These are phyloP conservation scores for Sphagnurus paluster DNA, from an alignment of 1,284 basidiomycete species.

Conservation along the genomic window DNA sequence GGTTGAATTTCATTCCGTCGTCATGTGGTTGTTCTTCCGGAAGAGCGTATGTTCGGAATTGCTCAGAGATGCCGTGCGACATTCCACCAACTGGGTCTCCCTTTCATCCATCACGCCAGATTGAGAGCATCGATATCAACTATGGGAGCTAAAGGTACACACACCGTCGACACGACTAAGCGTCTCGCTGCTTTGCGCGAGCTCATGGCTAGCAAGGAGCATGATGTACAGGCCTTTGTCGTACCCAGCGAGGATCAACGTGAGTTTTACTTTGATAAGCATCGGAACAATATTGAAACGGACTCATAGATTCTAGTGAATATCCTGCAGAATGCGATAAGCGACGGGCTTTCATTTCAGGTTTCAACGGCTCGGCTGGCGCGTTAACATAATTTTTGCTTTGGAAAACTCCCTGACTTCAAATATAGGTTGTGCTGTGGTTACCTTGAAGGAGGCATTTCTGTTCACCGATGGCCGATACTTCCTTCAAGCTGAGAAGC, in stretches of 20 bases:
- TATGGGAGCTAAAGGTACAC: slow-evolving; percentile 41
- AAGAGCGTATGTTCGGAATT: slow-evolving; percentile 8
- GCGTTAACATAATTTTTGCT: slow-evolving; percentile 17
- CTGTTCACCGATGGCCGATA: slow-evolving; percentile 95
- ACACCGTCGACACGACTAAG: slow-evolving; percentile 62
- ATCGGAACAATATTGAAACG: not conserved
- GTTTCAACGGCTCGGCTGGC: slow-evolving; percentile 94
- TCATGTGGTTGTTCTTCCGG: not conserved
- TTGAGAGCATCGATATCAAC: slow-evolving; percentile 10
- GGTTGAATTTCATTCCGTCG: not conserved
- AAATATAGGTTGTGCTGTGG: slow-evolving; percentile 76
- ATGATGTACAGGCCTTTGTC: slow-evolving; percentile 68
- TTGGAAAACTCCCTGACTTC: too few species aligned
- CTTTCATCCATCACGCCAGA: slow-evolving; percentile 4
- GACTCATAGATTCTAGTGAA: slow-evolving; percentile 77
- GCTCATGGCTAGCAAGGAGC: slow-evolving; percentile 62
- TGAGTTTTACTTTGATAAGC: slow-evolving; percentile 38
- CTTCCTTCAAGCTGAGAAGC: slow-evolving; percentile 88
- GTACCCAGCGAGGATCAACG: slow-evolving; percentile 90
- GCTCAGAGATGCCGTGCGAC: slow-evolving; percentile 6
- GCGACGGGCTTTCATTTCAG: slow-evolving; percentile 85
- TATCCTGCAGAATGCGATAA: slow-evolving; percentile 86
- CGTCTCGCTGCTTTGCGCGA: slow-evolving; percentile 61
- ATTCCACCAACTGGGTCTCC: slow-evolving; percentile 13
- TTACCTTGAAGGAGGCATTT: slow-evolving; percentile 73